Evolutionary conservation across 1,284 basidiomycete species (phyloP), one percentile per base, ranked within the genome.

Genomic region (Pascua guehoae): DNA sequence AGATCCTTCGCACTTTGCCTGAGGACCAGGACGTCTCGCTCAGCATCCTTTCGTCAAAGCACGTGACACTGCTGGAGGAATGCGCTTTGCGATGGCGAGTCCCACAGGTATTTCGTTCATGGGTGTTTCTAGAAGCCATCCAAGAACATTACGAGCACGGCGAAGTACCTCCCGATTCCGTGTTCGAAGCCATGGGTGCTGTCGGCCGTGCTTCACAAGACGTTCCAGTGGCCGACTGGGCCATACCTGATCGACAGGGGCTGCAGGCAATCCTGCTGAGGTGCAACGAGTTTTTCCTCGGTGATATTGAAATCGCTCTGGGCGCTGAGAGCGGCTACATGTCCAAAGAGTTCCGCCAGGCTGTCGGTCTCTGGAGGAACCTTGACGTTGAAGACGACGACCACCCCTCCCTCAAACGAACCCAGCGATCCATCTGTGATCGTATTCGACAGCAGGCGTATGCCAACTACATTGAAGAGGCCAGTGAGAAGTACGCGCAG

Each of bases 1-100:
- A 94, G 69, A 84, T 87, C 41, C 93, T 98, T 86, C 82, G 88
- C 57, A 86, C 88, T 47, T 86, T 97, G 40, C 88, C 92, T 39
- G 95, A 97, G 65, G 90, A 93, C 66, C 91, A 98, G 65, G 93
- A 98, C 77, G 95, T 99, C 4, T 91, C 92, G 1, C 79, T 98
- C 38, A 90, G 90, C 11, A 98, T 99, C 55, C 78, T 99, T n/a
- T 91, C 91, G 0, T 70, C 83, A 1, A 71, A 82, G 15, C 92
- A 98, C 72, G 81, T 90, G 46, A 87, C 90, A 56, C 79, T 98
- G 40, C 84, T 98, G 58, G 86, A 87, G 53, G 89, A 94, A 69
- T 94, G 92, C 67, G 91, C 91, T 1, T 69, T 87, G 56, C 83
- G 91, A 44, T 98, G 96, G 96, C 82, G 95, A 54, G 86, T 98